Conservation (phyloP, 768 basidiomycete genomes). For the Amanita pseudoporphyria region DNA sequence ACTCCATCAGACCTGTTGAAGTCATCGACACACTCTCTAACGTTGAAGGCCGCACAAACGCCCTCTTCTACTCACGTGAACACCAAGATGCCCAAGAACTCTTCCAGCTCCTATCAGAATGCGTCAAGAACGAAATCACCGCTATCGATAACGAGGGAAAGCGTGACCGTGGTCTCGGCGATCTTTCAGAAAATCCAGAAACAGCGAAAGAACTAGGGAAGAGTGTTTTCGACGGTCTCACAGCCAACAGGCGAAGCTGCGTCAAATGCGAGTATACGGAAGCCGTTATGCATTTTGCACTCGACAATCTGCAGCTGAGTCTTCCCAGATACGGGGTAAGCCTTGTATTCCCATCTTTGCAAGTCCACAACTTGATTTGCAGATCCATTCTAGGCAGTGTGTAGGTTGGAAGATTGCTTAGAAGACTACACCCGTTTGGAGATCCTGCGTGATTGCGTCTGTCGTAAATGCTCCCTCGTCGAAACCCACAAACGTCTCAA, state of each 20-base stretch:
- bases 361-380: slow-evolving; percentile 1
- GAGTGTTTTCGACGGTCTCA: slow-evolving; percentile 83
- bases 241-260: slow-evolving; percentile 84
- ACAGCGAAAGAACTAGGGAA: slow-evolving; percentile 27
- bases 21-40: slow-evolving; percentile 66
- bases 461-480: slow-evolving; percentile 81
- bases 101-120: slow-evolving; percentile 90
- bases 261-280: slow-evolving; percentile 88
- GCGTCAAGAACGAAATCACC: slow-evolving; percentile 74
- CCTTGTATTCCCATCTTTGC: slow-evolving; percentile 13
- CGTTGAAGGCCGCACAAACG: slow-evolving; percentile 40
- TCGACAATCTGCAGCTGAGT: slow-evolving; percentile 78
- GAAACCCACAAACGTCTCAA: slow-evolving; percentile 62
- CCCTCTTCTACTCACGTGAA: slow-evolving; percentile 79
- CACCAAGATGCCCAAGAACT: slow-evolving; percentile 98
- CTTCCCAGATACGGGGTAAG: slow-evolving; percentile 56
- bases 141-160: slow-evolving; percentile 64
- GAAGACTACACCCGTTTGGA: slow-evolving; percentile 87
- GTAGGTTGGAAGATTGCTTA: slow-evolving; percentile 74
- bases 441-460: slow-evolving; percentile 83
- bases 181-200: slow-evolving; percentile 22
- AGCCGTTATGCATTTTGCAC: slow-evolving; percentile 85
- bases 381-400: slow-evolving; percentile 38
- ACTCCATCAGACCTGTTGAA: slow-evolving; percentile 59
- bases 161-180: slow-evolving; percentile 65